A percentile compares a stretch with the other conserved stretches of the same genome.
Conservation (phyloP, 2,329 filamentous ascomycete genomes). For the Neopestalotiopsis sp. region DNA sequence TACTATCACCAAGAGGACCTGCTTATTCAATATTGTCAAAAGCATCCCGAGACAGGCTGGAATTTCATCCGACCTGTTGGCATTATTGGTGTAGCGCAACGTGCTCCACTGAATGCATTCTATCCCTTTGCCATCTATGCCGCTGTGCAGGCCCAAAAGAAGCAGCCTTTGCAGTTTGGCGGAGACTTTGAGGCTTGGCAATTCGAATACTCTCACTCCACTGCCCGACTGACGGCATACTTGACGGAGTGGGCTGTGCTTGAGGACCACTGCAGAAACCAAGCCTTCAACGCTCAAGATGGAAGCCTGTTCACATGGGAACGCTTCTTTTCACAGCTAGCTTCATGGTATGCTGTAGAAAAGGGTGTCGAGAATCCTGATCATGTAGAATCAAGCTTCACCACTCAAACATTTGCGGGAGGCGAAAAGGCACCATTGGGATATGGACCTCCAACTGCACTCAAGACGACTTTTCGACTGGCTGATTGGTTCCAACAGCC, state of each 20-base stretch:
- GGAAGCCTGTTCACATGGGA: neutral
- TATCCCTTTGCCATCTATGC: neutral
- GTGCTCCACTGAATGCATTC: neutral
- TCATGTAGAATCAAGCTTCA: neutral
- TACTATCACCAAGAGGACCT: slow-evolving; percentile 2
- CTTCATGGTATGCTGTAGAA: neutral
- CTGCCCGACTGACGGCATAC: neutral
- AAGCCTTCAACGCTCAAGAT: neutral
- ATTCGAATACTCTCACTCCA: neutral
- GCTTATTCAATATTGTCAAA: neutral
- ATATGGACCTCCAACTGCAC: neutral
- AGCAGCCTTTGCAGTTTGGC: neutral
- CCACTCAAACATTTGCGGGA: neutral
- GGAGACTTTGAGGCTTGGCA: neutral
- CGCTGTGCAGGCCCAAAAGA: neutral
- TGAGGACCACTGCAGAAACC: neutral
- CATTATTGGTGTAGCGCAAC: neutral
- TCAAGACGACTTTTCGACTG: neutral
- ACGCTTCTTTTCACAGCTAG: neutral
- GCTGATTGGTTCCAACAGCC: neutral
- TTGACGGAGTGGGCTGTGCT: slow-evolving; percentile 1
- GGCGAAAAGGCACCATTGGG: neutral
- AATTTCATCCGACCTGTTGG: neutral
- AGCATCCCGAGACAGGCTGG: neutral
- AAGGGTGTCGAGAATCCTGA: neutral